Conservation (phyloP, 2,329 filamentous ascomycete species). For the Cylindrodendrum hubeiense region DNA sequence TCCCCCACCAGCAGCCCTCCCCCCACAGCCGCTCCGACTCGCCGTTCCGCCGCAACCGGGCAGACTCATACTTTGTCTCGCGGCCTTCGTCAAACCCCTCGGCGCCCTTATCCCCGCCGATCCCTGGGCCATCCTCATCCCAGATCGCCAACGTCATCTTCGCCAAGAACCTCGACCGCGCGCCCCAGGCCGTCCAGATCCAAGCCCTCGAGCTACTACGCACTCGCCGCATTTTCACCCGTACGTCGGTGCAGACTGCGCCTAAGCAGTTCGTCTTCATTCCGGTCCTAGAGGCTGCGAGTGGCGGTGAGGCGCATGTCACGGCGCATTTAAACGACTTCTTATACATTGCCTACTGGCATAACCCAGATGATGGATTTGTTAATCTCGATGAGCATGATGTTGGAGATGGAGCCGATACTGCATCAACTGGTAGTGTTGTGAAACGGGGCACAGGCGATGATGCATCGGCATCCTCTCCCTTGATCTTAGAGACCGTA, state of each 20-base stretch:
- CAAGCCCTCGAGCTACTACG: slow-evolving; percentile 84
- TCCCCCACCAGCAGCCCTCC: slow-evolving; percentile 44
- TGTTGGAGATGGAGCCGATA: slow-evolving; percentile 47
- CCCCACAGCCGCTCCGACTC: slow-evolving; percentile 43
- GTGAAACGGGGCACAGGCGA: slow-evolving; percentile 53
- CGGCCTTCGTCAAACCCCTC: slow-evolving; percentile 38
- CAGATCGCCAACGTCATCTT: slow-evolving; percentile 86
- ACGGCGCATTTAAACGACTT: slow-evolving; percentile 79
- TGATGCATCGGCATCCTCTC: slow-evolving; percentile 36
- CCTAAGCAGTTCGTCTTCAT: slow-evolving; percentile 86
- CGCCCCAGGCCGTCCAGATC: slow-evolving; percentile 82
- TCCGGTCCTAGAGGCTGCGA: slow-evolving; percentile 70
- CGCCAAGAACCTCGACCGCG: slow-evolving; percentile 81
- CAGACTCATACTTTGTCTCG: slow-evolving; percentile 48
- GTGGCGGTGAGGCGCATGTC: slow-evolving; percentile 62
- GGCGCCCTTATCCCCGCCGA: slow-evolving; percentile 46
- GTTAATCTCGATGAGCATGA: slow-evolving; percentile 77
- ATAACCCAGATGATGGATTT: slow-evolving; percentile 79
- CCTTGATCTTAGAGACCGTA: slow-evolving; percentile 60
- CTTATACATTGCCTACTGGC: slow-evolving; percentile 90
- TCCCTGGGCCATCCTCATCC: slow-evolving; percentile 42
- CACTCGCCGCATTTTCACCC: slow-evolving; percentile 81
- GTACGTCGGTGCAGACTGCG: slow-evolving; percentile 78
- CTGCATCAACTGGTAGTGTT: slow-evolving; percentile 58
- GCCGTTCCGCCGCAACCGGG: slow-evolving; percentile 40